phyloP scores from a whole-genome alignment of 495 filamentous ascomycete genomes.

The Penicillium macrosclerotiorum region DNA sequence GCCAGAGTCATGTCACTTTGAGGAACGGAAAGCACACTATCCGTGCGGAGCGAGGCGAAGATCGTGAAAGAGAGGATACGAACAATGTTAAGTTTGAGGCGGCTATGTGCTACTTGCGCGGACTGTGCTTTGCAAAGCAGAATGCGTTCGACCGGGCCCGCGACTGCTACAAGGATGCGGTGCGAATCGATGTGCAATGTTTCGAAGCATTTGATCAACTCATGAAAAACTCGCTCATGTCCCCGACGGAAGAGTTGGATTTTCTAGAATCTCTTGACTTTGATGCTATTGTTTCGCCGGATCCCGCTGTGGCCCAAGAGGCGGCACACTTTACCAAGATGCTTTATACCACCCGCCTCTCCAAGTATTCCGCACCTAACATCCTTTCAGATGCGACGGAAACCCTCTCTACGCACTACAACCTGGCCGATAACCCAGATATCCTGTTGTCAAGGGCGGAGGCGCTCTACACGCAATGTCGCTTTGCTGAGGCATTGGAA shows the following conservation, averaged over 20 bases:
- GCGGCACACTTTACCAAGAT: conserved; percentile 91
- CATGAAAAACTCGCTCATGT: conserved; percentile 96
- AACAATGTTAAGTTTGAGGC: conserved; percentile 85
- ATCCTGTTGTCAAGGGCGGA: conserved; percentile 90
- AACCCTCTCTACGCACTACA: conserved; percentile 88
- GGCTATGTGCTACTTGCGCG: conserved; percentile 93
- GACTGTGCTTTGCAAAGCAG: conserved; percentile 93
- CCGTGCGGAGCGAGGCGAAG: conserved; percentile 59
- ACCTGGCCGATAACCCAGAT: conserved; percentile 82
- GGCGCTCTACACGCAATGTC: conserved; percentile 90
- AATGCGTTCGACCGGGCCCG: conserved; percentile 97
- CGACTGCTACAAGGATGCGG: conserved; percentile 93
- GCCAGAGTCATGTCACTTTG: conserved; percentile 48
- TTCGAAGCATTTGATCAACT: conserved; percentile 97
- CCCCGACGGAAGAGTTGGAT: conserved; percentile 92
- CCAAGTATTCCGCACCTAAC: conserved; percentile 87
- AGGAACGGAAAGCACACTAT: conserved; percentile 43
- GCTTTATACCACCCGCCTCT: conserved; percentile 94
- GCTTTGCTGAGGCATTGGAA: conserved; percentile 79
- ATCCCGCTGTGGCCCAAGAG: conserved; percentile 67
- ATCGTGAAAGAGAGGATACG: conserved; percentile 63
- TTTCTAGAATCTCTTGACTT: conserved; percentile 93
- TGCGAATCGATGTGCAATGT: conserved; percentile 95
- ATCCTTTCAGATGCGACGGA: conserved; percentile 86
- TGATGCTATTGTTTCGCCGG: conserved; percentile 64